Evolutionary conservation across 2,329 filamentous ascomycete species (phyloP), one percentile per base, ranked within the genome.

Genomic region (Penicillium glabrum): DNA sequence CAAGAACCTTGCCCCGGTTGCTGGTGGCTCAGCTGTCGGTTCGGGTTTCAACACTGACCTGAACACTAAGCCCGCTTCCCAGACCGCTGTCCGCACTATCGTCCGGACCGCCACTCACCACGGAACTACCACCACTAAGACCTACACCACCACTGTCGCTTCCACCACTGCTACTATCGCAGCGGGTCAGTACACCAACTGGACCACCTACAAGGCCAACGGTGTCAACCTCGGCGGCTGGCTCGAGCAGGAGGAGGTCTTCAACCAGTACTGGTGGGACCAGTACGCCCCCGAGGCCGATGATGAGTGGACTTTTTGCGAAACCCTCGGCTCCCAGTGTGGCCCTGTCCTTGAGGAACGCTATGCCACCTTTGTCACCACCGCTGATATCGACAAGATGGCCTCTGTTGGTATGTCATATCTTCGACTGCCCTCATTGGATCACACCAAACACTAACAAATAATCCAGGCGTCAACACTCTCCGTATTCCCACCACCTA

Each of bases 151-250:
- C 5, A 33, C 27, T 13, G 45, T 47, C n/a, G 45, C 45, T 14
- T 47, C 45, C 5, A 47, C 45, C n/a, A 47, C 45, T 47, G 45
- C 45, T 47, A 47, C 45, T 8, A 9, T 47, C 6, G 45, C 16
- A 8, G 14, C 45, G 8, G 45, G 45, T 16, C 26, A 48, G 21
- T 65, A 57, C 27, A 23, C 59, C 45, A 58, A 66, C 52, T 67
- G 64, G 65, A 58, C 27, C 2, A 61, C 54, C 14, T 62, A 51
- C 53, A 63, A 65, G 39, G 56, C 60, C 39, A 59, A 61, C 29
- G 62, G 62, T 27, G 60, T 62, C 41, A 67, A 66, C 37, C 60
- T 65, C 2, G 64, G 65, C 11, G 65, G 64, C 37, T 66, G 64
- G 62, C 56, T 66, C 1, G 64, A 54, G 13, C 62, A 66, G 51